Base-by-base conservation (phyloP, 805 yeast genomes). In the Lachancea fermentati region DNA sequence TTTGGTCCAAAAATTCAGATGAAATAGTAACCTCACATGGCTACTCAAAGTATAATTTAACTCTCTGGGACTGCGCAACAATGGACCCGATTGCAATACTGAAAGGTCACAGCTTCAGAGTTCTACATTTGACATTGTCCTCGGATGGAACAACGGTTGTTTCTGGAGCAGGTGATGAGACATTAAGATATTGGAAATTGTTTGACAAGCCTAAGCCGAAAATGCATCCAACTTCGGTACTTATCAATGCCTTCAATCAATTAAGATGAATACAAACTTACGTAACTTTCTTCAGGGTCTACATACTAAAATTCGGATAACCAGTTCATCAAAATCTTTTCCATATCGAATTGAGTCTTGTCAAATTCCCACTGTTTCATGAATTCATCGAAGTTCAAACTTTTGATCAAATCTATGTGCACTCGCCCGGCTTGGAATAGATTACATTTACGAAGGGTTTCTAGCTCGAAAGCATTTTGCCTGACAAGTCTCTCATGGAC, bases 131-230 rank as follows among this genome's bases (percentile, higher is more conserved):
- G 51, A 78, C 96, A 4, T 71, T 91, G 66, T 84, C 95, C 14
- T 96, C 97, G 0, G 97, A 93, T 64, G 98, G 98, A 0, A 88
- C 86, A 47, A 88, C 97, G 0, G 83, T 93, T 11, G 98, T 91
- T 2, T 89, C 98, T 0, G 98, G 98, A 2, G 97, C 98, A 1
- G 98, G 97, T 4, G 98, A 93, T 64, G 98, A 93, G 62, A 93
- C 98, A 0, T 67, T 93, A 42, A 64, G 98, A 48, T 86, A 93
- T 58, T 93, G 98, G 98, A 88, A 87, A 51, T 84, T 89, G 1
- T 93, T 89, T 66, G 95, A 86, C 44, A 85, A 82, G 58, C 78
- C 73, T 44, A 79, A 75, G 51, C 66, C 67, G 36, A 81, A 76
- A 42, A 68, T 66, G 30, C 75, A 75, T 9, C 78, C 79, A 17